A percentile compares a stretch with the other conserved stretches of the same genome.
These are phyloP conservation scores for Flaveria robusta DNA, from an alignment of 129 eudicot species.

Conservation along the genomic window DNA sequence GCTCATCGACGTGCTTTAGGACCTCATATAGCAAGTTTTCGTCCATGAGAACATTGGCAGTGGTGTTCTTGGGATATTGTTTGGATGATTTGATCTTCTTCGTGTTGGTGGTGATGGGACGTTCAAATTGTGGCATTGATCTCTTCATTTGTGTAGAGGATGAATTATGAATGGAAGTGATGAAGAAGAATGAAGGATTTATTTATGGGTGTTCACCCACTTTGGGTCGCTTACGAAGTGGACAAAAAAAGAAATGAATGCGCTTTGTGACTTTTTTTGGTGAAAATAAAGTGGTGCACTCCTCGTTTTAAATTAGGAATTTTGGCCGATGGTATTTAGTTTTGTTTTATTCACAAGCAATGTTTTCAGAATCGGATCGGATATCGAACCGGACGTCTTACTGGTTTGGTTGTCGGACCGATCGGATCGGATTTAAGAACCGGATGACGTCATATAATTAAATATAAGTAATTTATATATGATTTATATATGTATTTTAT, in stretches of 20 bases:
- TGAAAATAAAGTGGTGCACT: conserved; percentile 1
- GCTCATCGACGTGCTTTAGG: conserved; percentile 68
- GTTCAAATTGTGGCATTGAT: not conserved
- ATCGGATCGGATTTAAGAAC: too few relatives aligned
- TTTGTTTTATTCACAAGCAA: conserved; percentile 9
- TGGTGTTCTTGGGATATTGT: conserved; percentile 16
- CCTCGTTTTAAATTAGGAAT: not conserved
- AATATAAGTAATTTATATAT: too few relatives aligned
- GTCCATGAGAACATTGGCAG: conserved; percentile 36
- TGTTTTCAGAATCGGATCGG: too few relatives aligned
- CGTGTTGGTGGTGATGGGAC: not conserved
- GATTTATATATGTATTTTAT: too few relatives aligned
- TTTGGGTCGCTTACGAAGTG: conserved; percentile 11
- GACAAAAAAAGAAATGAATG: conserved; percentile 17
- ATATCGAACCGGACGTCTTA: too few relatives aligned
- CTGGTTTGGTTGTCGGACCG: too few relatives aligned
- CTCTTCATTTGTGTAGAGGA: conserved; percentile 22
- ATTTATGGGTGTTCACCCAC: conserved; percentile 5
- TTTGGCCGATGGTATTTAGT: not conserved
- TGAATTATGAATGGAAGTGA: not conserved
- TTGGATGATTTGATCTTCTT: conserved; percentile 20
- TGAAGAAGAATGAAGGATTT: conserved; percentile 15
- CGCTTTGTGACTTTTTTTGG: not conserved
- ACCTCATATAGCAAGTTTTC: conserved; percentile 73
- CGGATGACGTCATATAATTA: too few relatives aligned